phyloP scores from a whole-genome alignment of 2,329 filamentous ascomycete genomes.

The Aspergillus neotritici region DNA sequence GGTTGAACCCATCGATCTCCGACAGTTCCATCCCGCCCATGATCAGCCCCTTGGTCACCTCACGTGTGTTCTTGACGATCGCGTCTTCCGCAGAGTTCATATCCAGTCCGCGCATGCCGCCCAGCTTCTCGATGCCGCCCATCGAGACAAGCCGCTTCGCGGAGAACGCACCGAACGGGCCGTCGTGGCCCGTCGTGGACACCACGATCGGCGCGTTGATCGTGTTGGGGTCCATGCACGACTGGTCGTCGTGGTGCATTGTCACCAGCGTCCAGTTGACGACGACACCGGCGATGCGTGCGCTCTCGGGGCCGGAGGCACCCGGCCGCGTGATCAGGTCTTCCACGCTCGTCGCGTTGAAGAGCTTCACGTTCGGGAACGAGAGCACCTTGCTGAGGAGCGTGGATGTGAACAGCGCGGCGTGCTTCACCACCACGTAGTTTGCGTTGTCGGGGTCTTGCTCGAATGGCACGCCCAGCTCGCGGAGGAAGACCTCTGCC shows the following conservation, averaged over 20 bases:
- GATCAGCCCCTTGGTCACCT: conserved; percentile 80
- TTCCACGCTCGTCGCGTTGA: conserved; percentile 90
- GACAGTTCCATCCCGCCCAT: conserved; percentile 93
- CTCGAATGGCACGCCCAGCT: conserved; percentile 78
- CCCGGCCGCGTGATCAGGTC: conserved; percentile 78
- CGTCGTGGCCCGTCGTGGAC: conserved; percentile 87
- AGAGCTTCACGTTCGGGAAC: conserved; percentile 90
- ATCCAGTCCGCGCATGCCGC: conserved; percentile 87
- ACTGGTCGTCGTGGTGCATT: conserved; percentile 83
- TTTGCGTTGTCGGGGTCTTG: conserved; percentile 81
- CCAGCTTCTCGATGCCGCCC: conserved; percentile 74
- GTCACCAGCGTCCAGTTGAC: conserved; percentile 93
- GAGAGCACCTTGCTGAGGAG: conserved; percentile 74
- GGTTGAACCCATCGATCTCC: conserved; percentile 84
- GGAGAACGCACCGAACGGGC: conserved; percentile 82
- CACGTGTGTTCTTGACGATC: conserved; percentile 85
- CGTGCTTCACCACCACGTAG: conserved; percentile 91
- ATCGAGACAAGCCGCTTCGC: conserved; percentile 89
- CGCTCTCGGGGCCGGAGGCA: conserved; percentile 42
- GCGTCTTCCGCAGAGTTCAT: conserved; percentile 90
- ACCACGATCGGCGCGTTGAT: conserved; percentile 88
- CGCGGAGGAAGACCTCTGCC: conserved; percentile 74
- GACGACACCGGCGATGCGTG: conserved; percentile 81
- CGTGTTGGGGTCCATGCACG: conserved; percentile 95
- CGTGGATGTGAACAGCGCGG: conserved; percentile 84